Base-by-base conservation (phyloP, 208 protist genomes). In the Acanthamoeba lenticulata region DNA sequence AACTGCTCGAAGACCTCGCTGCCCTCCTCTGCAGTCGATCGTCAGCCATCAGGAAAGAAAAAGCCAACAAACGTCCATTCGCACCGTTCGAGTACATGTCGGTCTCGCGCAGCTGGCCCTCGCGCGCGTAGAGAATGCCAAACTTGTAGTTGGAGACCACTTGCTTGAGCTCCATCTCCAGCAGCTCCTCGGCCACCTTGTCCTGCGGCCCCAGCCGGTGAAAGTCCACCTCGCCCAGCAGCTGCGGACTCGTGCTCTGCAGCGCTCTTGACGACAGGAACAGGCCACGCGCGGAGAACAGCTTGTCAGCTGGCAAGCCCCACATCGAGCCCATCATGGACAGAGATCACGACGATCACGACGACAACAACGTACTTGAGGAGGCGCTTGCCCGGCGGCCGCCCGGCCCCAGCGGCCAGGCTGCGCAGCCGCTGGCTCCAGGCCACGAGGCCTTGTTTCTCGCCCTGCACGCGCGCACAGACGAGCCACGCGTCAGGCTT, bases 81-180 rank as follows among this genome's bases (percentile, higher is more conserved):
- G 6, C 17, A 91, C 67, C 67, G 62, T 97, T 97, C n/a, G 94
- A 94, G 86, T 97, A 96, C 94, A 96, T 96, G 29, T 96, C 95
- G 42, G 94, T 90, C 47, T 97, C 95, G 38, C 88, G 90, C 6
- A 67, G 93, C 52, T 96, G 94, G 29, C 90, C 95, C 1, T 94
- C 81, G 36, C 69, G 34, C 29, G 92, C 95, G 60, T 96, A 96
- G 3, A 97, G 92, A 1, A 97, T 94, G 67, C 96, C 96, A 96
- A 97, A 96, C 85, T 97, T 97, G 90, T 94, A 97, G 7, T 86
- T 81, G 49, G 40, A 69, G 9, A 91, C 52, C 47, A 91, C 36
- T 47, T 91, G 85, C 55, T 34, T 60, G 32, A 62, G 79, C 44
- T 88, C 79, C 79, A 88, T 88, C 79, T 88, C 47, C 17, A 88